These are phyloP conservation scores for Lactarius sanguifluus DNA, from an alignment of 768 basidiomycete genomes.

Conservation along the genomic window DNA sequence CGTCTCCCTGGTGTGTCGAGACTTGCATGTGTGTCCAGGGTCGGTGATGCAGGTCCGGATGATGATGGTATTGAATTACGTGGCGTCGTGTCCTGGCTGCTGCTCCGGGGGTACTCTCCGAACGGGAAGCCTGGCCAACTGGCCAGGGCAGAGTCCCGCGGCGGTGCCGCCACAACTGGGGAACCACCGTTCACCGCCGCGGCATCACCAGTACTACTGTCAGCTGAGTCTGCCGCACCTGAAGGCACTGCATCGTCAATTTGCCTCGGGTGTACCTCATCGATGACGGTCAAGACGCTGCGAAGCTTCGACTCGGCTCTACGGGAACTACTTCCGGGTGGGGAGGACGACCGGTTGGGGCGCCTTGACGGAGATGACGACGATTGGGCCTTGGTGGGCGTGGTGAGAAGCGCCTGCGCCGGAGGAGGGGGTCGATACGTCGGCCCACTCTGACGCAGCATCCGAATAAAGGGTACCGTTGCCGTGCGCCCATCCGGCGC, in stretches of 20 bases:
- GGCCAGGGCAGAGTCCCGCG: conserved; percentile 36
- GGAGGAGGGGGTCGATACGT: conserved; percentile 22
- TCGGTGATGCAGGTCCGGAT: conserved; percentile 33
- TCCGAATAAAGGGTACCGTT: conserved; percentile 29
- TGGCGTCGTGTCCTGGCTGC: conserved; percentile 47
- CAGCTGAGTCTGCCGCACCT: background rate
- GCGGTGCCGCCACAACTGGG: background rate
- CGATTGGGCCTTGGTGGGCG: conserved; percentile 42
- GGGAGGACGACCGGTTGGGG: conserved; percentile 23
- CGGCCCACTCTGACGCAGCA: conserved; percentile 56
- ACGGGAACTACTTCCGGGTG: conserved; percentile 33
- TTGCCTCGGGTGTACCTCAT: conserved; percentile 49
- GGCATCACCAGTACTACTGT: background rate
- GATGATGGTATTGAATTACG: conserved; percentile 39
- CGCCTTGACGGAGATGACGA: conserved; percentile 45
- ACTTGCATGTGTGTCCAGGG: conserved; percentile 28
- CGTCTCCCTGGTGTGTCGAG: conserved; percentile 33
- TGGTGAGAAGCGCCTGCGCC: conserved; percentile 28
- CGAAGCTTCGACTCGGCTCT: conserved; percentile 60
- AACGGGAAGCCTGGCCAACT: conserved; percentile 45
- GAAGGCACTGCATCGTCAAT: conserved; percentile 3
- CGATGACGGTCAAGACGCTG: conserved; percentile 68
- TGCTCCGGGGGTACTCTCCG: conserved; percentile 40
- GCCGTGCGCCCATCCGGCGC: conserved; percentile 31
- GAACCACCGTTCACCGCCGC: conserved; percentile 12